A percentile compares a stretch with the other conserved stretches of the same genome.
These are phyloP conservation scores for Penicillium sp. DNA, from an alignment of 2,329 filamentous ascomycete species.

Conservation along the genomic window DNA sequence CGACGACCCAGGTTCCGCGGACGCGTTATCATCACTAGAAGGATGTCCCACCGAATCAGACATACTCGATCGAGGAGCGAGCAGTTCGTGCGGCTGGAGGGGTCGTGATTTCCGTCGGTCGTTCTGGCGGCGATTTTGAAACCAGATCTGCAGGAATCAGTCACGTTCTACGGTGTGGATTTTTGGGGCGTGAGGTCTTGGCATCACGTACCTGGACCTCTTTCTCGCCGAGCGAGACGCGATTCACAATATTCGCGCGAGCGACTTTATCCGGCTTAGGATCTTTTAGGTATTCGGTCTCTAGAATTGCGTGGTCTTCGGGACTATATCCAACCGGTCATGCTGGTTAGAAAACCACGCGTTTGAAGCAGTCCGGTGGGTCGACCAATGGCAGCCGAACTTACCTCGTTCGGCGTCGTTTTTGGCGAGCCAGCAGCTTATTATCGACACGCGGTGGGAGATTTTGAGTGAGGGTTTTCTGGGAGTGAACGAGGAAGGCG, in stretches of 20 bases:
- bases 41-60: conserved; percentile 29
- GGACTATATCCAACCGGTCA: conserved; percentile 56
- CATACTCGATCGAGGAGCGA: conserved; percentile 35
- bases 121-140: conserved; percentile 92
- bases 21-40: conserved; percentile 30
- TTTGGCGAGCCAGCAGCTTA: conserved; percentile 61
- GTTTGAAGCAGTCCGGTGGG: conserved; percentile 1
- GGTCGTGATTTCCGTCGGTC: conserved; percentile 86
- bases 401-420: conserved; percentile 63
- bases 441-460: conserved; percentile 61
- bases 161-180: conserved; percentile 9
- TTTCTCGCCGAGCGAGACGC: conserved; percentile 88
- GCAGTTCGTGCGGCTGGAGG: conserved; percentile 74
- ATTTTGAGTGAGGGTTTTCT: conserved; percentile 57
- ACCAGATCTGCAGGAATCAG: conserved; percentile 74
- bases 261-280: conserved; percentile 89
- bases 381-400: conserved; percentile 12
- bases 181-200: conserved; percentile 30
- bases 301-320: conserved; percentile 85
- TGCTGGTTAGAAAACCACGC: conserved; percentile 16
- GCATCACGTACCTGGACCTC: conserved; percentile 79
- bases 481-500: conserved; percentile 62
- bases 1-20: conserved; percentile 29
- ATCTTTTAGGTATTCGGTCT: conserved; percentile 80
- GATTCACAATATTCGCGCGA: conserved; percentile 79